Evolutionary conservation across 108 stramenopile genomes (phyloP).

Genomic region (Aurantiochytrium sp.): DNA sequence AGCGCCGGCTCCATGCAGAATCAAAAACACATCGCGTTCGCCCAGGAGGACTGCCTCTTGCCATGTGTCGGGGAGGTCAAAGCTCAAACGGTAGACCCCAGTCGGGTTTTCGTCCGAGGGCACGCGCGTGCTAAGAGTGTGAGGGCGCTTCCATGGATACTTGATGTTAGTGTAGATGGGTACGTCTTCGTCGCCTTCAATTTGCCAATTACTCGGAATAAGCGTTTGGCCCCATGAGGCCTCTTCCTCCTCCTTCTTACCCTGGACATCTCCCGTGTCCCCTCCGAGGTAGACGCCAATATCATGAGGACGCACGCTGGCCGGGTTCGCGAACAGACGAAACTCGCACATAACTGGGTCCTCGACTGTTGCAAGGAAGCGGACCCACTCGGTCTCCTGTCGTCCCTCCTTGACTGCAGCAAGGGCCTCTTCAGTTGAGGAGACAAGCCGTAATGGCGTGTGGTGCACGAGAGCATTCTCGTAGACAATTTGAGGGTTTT

Average conservation of each 20-base stretch:
- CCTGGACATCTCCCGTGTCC: no score
- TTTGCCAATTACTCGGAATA: slow-evolving; percentile 42
- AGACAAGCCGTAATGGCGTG: not conserved
- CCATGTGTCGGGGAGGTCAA: slow-evolving; percentile 51
- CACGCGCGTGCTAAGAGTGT: slow-evolving; percentile 28
- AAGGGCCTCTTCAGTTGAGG: not conserved
- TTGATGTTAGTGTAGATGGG: slow-evolving; percentile 58
- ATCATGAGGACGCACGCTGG: not conserved
- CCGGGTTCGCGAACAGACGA: not conserved
- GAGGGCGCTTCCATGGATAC: slow-evolving; percentile 36
- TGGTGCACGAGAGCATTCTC: not conserved
- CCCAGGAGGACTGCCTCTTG: not conserved
- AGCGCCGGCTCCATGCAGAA: slow-evolving; percentile 66
- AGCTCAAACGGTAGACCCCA: slow-evolving; percentile 60
- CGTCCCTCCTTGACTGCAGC: not conserved
- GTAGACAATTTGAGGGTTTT: not conserved
- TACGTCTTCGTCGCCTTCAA: slow-evolving; percentile 25
- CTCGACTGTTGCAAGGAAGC: not conserved
- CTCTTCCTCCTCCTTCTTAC: not conserved
- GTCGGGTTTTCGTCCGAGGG: slow-evolving; percentile 62
- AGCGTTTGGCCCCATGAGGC: not conserved
- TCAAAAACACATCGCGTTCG: slow-evolving; percentile 23
- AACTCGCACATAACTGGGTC: not conserved
- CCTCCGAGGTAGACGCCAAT: no score
- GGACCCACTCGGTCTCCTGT: not conserved